Base-by-base conservation (phyloP, 176 grass and related monocot genomes). In the Melocanna baccifera region DNA sequence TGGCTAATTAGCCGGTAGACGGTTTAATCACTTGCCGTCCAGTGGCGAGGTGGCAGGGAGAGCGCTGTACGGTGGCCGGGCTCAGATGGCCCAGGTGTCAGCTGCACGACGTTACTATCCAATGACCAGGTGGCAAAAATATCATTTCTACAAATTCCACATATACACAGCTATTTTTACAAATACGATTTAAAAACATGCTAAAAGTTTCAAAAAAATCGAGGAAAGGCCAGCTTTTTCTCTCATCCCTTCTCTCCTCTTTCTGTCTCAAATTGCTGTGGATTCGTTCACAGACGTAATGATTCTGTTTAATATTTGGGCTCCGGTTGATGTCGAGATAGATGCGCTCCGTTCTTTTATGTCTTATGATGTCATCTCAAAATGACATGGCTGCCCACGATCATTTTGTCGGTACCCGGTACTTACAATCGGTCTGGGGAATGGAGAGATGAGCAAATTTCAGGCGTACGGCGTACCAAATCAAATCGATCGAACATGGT, bases 271-370 rank as follows among this genome's bases (percentile, higher is more conserved):
- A 47, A 67, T 34, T 22, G 37, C 36, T 42, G 77, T 86, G 23
- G 46, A 81, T 62, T 34, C n/a, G 15, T 64, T 48, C 45, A n/a
- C 0, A 3, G 57, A 45, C 16, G 58, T 28, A 3, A 75, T 75
- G 85, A 75, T 81, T 46, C 70, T 18, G 51, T 59, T 40, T 26
- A 40, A 52, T 64, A 19, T 81, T 40, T 15, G 39, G 80, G 29
- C 20, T 52, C 62, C 32, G 30, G 62, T 19, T 58, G 79, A 62
- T 26, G 15, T 73, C 7, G 8, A 22, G 40, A 39, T 63, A 36
- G 81, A 83, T 36, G 39, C 34, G 34, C 34, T 36, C 34, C 34
- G 34, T 36, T 36, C 34, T 36, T 36, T 1, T 2, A 32, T 2
- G 3, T 34, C 48, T 23, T 11, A 20, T 30, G 30, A 30, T 7